These are phyloP conservation scores for Whalleya microplaca DNA, from an alignment of 2,329 filamentous ascomycete genomes.

Conservation along the genomic window DNA sequence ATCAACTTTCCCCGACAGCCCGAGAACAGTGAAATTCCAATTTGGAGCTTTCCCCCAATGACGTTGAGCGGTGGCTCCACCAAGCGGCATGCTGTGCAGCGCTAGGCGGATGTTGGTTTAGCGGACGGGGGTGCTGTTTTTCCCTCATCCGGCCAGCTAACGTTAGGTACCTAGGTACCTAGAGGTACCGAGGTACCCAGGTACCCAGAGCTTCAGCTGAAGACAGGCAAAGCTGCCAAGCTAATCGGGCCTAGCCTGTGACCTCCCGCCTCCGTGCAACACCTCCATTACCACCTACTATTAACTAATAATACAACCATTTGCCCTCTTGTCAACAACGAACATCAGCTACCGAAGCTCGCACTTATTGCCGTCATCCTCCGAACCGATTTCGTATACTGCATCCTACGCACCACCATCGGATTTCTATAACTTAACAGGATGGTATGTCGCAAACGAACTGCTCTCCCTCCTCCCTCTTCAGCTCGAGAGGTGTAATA, in stretches of 20 bases:
- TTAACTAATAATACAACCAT: constrained; percentile 12
- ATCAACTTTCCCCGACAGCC: too few species aligned
- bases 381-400: neutral
- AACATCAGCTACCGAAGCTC: constrained; percentile 6
- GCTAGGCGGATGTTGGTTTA: neutral
- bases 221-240: neutral
- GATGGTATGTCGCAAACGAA: constrained; percentile 20
- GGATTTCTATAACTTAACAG: neutral
- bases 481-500: neutral
- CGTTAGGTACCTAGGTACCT: neutral
- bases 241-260: constrained; percentile 5
- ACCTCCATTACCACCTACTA: neutral
- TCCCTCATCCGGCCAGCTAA: constrained; percentile 15
- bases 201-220: neutral
- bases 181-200: constrained; percentile 3
- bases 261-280: constrained; percentile 7
- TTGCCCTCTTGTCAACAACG: constrained; percentile 6
- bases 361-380: neutral
- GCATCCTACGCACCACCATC: neutral
- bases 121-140: constrained; percentile 19
- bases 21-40: neutral
- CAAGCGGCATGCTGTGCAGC: neutral
- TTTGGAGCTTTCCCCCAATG: constrained; percentile 16
- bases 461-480: neutral
- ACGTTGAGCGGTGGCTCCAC: constrained; percentile 4